phyloP scores from a whole-genome alignment of 495 filamentous ascomycete species.

The Daldinia caldariorum region DNA sequence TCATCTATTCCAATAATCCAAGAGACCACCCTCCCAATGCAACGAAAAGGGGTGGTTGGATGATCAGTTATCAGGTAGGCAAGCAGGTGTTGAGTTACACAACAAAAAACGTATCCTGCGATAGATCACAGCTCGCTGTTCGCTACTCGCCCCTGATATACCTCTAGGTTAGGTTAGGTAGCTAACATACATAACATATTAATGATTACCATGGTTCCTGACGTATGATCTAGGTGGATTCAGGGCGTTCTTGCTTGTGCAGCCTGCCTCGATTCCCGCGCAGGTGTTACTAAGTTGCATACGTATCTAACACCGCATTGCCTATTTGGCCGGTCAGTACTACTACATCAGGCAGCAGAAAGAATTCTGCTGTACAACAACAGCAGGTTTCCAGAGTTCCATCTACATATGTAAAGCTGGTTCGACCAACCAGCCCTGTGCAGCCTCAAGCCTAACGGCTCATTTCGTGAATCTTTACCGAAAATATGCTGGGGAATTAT shows the following conservation, averaged over 20 bases:
- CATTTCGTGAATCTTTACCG: slow-evolving; percentile 27
- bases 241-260: slow-evolving; percentile 20
- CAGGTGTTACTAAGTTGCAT: slow-evolving; percentile 14
- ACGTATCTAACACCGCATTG: slow-evolving; percentile 24
- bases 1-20: slow-evolving; percentile 21
- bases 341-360: slow-evolving; percentile 33
- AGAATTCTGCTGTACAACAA: slow-evolving; percentile 38
- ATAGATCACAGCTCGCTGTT: slow-evolving; percentile 23
- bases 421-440: slow-evolving; percentile 23
- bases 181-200: slow-evolving; percentile 29
- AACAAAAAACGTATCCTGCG: slow-evolving; percentile 17
- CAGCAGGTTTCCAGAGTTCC: slow-evolving; percentile 29
- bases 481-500: slow-evolving; percentile 17
- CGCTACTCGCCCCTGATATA: slow-evolving; percentile 3
- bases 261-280: slow-evolving; percentile 16
- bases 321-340: slow-evolving; percentile 28
- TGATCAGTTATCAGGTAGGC: slow-evolving; percentile 37
- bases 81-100: slow-evolving; percentile 30
- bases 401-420: slow-evolving; percentile 31
- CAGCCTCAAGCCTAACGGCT: slow-evolving; percentile 28
- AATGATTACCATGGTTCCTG: slow-evolving; percentile 40
- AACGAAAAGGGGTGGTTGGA: slow-evolving; percentile 42
- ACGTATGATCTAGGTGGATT: slow-evolving; percentile 18
- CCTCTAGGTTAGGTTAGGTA: too few relatives aligned
- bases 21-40: slow-evolving; percentile 26